A percentile compares a stretch with the other conserved stretches of the same genome.
Evolutionary conservation across 169 alveolate genomes (phyloP).

Genomic region (Plasmodium blacklocki): DNA sequence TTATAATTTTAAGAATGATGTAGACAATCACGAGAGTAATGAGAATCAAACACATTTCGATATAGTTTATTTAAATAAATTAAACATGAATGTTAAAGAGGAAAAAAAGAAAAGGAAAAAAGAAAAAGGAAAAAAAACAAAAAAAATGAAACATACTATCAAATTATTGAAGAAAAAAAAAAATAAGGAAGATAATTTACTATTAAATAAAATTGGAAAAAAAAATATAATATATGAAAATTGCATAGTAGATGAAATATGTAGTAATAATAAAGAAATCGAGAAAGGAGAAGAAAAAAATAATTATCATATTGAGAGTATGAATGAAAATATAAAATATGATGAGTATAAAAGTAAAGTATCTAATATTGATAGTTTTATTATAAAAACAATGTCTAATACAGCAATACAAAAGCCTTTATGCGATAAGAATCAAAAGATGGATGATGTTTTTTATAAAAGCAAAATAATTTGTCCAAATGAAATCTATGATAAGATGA

Average conservation of each 20-base stretch:
- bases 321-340: neutral
- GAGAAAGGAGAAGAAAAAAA: neutral
- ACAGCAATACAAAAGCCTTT: too few species aligned
- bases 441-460: too few species aligned
- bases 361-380: too few species aligned
- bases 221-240: neutral
- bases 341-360: too few species aligned
- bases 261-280: neutral
- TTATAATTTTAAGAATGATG: neutral
- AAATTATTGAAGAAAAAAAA: neutral
- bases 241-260: neutral
- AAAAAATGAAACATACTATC: too few species aligned
- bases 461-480: too few species aligned
- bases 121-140: neutral
- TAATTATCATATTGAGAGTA: neutral
- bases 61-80: constrained; percentile 57
- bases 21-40: neutral
- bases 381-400: too few species aligned
- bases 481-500: neutral
- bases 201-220: constrained; percentile 4
- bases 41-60: constrained; percentile 33
- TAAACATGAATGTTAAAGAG: constrained; percentile 12
- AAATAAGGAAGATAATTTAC: neutral
- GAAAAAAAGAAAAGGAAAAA: constrained; percentile 19
- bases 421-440: too few species aligned